A percentile compares a stretch with the other conserved stretches of the same genome.
Conservation (phyloP, 2,329 filamentous ascomycete genomes). For the Aspergillus sp. region DNA sequence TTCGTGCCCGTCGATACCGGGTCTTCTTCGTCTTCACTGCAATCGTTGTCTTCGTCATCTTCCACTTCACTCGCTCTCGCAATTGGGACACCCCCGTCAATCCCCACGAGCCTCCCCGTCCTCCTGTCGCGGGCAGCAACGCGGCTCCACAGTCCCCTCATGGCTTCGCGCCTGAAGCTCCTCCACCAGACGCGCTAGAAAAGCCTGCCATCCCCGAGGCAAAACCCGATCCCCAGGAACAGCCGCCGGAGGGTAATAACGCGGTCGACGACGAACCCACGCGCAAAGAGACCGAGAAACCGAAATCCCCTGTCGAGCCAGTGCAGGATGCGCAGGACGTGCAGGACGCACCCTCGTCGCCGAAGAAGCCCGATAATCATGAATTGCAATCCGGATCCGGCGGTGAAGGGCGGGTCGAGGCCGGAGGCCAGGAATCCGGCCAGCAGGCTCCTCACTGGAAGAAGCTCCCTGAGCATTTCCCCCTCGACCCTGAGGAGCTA, state of each 20-base stretch:
- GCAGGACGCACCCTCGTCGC: neutral
- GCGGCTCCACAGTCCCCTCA: constrained; percentile 4
- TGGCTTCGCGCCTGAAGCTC: neutral
- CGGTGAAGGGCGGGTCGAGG: constrained; percentile 25
- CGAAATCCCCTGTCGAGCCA: neutral
- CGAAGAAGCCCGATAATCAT: neutral
- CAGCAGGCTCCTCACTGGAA: constrained; percentile 55
- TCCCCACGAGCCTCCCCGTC: constrained; percentile 5
- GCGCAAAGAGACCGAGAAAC: neutral
- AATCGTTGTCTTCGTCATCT: constrained; percentile 36
- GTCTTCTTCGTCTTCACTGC: constrained; percentile 37
- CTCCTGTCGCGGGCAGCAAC: constrained; percentile 6
- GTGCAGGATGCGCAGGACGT: constrained; percentile 1
- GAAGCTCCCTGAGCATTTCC: constrained; percentile 66
- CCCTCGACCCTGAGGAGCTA: constrained; percentile 59
- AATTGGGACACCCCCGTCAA: constrained; percentile 20
- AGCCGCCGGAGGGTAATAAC: neutral
- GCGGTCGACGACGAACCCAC: neutral
- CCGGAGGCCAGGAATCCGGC: constrained; percentile 13
- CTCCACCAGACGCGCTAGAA: neutral
- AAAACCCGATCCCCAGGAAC: neutral
- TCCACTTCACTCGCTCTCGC: constrained; percentile 42
- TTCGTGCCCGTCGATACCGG: constrained; percentile 41
- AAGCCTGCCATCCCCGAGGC: neutral
- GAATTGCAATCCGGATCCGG: constrained; percentile 19